Evolutionary conservation across 768 basidiomycete species (phyloP).

Genomic region (Trametes cingulata): DNA sequence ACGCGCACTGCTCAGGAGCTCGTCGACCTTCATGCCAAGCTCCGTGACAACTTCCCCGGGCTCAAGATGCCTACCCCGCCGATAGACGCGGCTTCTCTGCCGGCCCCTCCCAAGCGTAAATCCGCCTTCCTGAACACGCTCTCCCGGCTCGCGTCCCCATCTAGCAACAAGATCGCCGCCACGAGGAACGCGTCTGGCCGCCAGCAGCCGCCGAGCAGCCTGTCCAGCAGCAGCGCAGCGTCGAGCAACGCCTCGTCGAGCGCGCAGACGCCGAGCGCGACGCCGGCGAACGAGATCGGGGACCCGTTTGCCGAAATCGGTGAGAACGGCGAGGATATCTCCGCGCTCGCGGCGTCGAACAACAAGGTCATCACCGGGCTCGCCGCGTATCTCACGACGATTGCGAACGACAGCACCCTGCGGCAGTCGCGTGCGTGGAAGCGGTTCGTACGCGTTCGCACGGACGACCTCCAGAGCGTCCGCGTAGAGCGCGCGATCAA

Average conservation of each 20-base stretch:
- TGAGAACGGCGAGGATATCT: conserved; percentile 25
- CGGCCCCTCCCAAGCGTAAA: conserved; percentile 67
- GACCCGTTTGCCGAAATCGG: conserved; percentile 57
- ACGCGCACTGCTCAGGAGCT: conserved; percentile 77
- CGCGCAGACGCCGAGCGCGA: conserved; percentile 45
- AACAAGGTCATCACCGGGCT: conserved; percentile 64
- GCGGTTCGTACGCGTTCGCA: conserved; percentile 81
- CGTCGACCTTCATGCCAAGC: conserved; percentile 79
- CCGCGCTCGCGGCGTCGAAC: conserved; percentile 34
- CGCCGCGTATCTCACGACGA: conserved; percentile 76
- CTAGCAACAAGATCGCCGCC: conserved; percentile 45
- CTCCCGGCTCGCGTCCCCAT: conserved; percentile 78
- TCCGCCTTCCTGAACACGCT: conserved; percentile 86
- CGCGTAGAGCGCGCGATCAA: conserved; percentile 87
- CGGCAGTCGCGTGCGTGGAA: conserved; percentile 76
- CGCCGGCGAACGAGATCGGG: conserved; percentile 55
- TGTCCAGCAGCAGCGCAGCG: conserved; percentile 32
- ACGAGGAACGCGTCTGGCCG: conserved; percentile 42
- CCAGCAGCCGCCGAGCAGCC: conserved; percentile 16
- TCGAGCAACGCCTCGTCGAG: conserved; percentile 37
- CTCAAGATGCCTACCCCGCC: conserved; percentile 62
- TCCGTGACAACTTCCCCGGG: conserved; percentile 62
- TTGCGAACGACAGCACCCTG: conserved; percentile 67
- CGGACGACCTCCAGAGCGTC: conserved; percentile 85
- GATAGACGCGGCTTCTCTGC: conserved; percentile 55